phyloP scores from a whole-genome alignment of 805 yeast genomes.

The Candida loeiensis region DNA sequence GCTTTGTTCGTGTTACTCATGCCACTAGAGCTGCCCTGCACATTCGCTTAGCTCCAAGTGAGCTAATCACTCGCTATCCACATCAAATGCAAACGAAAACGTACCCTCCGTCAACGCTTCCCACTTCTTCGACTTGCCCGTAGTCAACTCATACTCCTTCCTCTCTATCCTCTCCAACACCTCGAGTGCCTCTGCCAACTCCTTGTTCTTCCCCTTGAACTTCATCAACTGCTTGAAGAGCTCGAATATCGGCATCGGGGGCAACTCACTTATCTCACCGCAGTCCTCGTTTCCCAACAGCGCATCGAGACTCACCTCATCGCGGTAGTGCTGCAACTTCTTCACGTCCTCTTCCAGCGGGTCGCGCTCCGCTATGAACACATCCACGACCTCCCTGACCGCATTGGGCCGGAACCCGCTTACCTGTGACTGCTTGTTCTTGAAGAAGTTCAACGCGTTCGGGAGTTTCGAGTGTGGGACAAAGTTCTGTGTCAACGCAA shows the following conservation, averaged over 20 bases:
- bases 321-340: conserved; percentile 25
- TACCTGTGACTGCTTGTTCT: conserved; percentile 63
- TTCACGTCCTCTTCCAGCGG: conserved; percentile 13
- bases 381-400: conserved; percentile 38
- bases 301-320: conserved; percentile 19
- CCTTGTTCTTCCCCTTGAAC: conserved; percentile 32
- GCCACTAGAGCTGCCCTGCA: too few species aligned
- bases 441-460: conserved; percentile 64
- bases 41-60: too few species aligned
- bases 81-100: conserved; percentile 33
- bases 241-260: conserved; percentile 58
- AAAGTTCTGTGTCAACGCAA: conserved; percentile 87
- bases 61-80: conserved; percentile 5
- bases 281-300: conserved; percentile 54
- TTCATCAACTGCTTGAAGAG: conserved; percentile 52
- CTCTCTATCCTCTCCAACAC: conserved; percentile 33
- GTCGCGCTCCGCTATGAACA: conserved; percentile 11
- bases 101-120: conserved; percentile 33
- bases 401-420: conserved; percentile 71
- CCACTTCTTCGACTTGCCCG: conserved; percentile 53
- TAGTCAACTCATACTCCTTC: conserved; percentile 21
- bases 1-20: too few species aligned
- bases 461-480: conserved; percentile 64
- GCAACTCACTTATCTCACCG: conserved; percentile 47
- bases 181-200: conserved; percentile 30